Evolutionary conservation across 805 yeast species (phyloP), one percentile per base, ranked within the genome.

Genomic region (Cyberlindnera subsufficiens): DNA sequence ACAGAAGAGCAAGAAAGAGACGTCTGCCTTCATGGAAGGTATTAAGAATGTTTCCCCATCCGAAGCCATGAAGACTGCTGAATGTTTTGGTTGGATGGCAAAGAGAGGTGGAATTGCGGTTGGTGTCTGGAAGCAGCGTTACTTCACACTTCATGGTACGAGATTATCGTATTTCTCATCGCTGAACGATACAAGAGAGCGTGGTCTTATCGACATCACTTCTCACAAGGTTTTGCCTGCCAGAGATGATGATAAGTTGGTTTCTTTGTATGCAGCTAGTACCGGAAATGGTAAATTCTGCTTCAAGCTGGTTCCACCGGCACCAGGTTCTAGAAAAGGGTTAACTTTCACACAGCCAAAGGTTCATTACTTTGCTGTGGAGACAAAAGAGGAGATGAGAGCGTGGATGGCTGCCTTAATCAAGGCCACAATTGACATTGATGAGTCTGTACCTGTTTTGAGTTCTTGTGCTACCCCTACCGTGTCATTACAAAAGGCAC

Each of bases 381-480:
- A 93, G 39, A 75, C 87, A 0, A 77, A 74, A 44, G 96, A 88
- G 39, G 98, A 91, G 50, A 85, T 91, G 96, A 74, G 96, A 59
- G 76, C 75, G 2, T 93, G 99, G 99, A 80, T 90, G 80, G 85
- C 89, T 41, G 95, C 96, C 0, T 69, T 93, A 47, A 86, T 90
- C 79, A 88, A 90, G 46, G 95, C 98, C 0, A 93, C 98, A 0
- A 95, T 93, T 54, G 99, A 93, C 59, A 73, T 95, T 43, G 99
- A 93, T 65, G 97, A 93, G 44, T 65, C 86, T 2, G 87, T 86
- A 13, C 97, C 99, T 1, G 93, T 88, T 2, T 82, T 90, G 9
- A 84, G 96, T 46, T 85, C 96, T 14, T 91, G 96, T 61, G 82
- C 85, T 11, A 88, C 97, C 0, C 98, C 99, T n/a, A 91, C 98